Percentiles rank a stretch among this genome's conserved stretches.
These are phyloP conservation scores for Yarrowia porcina DNA, from an alignment of 805 yeast species.

Conservation along the genomic window DNA sequence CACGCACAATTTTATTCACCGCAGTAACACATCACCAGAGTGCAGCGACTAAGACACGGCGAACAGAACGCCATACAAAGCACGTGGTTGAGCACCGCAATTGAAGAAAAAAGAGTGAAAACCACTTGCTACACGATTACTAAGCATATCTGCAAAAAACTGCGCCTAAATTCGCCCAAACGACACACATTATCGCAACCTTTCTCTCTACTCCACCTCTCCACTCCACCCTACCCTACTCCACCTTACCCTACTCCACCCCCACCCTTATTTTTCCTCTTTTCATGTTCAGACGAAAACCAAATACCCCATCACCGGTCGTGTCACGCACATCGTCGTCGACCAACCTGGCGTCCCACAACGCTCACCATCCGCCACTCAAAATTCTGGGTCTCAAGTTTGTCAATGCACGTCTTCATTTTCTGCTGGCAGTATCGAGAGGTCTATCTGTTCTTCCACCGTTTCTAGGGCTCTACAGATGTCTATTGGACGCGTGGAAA, in stretches of 20 bases:
- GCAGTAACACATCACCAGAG: background rate
- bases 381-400: conserved; percentile 67
- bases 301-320: background rate
- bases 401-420: conserved; percentile 71
- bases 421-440: conserved; percentile 71
- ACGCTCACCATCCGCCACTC: conserved; percentile 34
- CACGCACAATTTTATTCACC: conserved; percentile 20
- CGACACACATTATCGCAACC: background rate
- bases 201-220: no score
- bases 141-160: background rate
- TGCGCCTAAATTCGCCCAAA: background rate
- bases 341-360: conserved; percentile 12
- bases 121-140: no score
- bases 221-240: background rate
- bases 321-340: conserved; percentile 12
- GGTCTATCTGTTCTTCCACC: conserved; percentile 72
- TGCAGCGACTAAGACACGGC: background rate
- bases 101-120: background rate
- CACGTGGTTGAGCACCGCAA: background rate
- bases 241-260: no score
- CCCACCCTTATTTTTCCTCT: no score
- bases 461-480: conserved; percentile 46
- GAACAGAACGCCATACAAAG: background rate
- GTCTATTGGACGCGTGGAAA: conserved; percentile 39
- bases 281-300: conserved; percentile 5